Base-by-base conservation (phyloP, 78 protist species). In the Dictyostelium capitatum region DNA sequence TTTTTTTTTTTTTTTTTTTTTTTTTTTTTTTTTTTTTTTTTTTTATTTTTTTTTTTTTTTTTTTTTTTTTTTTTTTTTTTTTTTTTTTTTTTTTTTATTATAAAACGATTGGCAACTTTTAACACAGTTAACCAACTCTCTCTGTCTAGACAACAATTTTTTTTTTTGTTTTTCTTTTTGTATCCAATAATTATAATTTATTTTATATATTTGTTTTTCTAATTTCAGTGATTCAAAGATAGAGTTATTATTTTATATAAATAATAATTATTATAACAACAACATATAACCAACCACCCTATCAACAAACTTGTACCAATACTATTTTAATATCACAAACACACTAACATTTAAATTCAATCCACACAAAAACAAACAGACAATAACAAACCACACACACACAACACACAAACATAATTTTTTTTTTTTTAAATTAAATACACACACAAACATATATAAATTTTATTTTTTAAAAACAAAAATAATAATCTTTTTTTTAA, bases 231-330 rank as follows among this genome's bases (percentile, higher is more conserved):
- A 56, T 56, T 59, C 69, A 59, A 59, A 59, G 37, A 59, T 23
- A 59, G 37, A 59, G 69, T n/a, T 59, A 23, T 59, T 23, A 59
- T 59, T 23, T 59, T 59, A 59, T 59, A 23, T 25, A 8, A 23
- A 59, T 59, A 59, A 59, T n/a, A 20, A 59, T 37, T 37, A 59
- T 59, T 59, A 59, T 59, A 59, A 59, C 69, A 59, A 59, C 17
- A 59, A 59, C 69, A 23, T n/a, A 23, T n/a, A 59, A 59, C n/a
- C n/a, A 57, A 23, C 69, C 69, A 59, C n/a, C 69, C 43, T 37
- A 37, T 37, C 43, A 37, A 37, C 43, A 25, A 59, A 59, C 69
- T 59, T 59, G 69, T 59, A n/a, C 69, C 69, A 59, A 23, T 59
- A 59, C 69, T 59, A n/a, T n/a, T n/a, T n/a, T n/a, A n/a, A n/a